These are phyloP conservation scores for Dacryopinax primogenitus DNA, from an alignment of 768 basidiomycete genomes.

Conservation along the genomic window DNA sequence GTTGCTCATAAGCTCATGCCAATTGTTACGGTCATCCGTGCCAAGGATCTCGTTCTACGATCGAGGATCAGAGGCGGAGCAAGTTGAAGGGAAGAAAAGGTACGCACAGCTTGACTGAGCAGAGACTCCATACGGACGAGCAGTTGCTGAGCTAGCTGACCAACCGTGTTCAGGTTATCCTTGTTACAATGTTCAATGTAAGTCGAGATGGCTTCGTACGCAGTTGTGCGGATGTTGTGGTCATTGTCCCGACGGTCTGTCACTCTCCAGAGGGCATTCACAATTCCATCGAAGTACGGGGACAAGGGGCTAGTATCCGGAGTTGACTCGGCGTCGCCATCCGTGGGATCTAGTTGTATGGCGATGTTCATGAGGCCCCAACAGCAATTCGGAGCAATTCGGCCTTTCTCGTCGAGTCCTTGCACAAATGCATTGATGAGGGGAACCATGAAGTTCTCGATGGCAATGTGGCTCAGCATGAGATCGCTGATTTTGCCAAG, in stretches of 20 bases:
- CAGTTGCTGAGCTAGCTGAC: conserved; percentile 67
- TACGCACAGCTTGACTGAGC: conserved; percentile 61
- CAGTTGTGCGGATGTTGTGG: conserved; percentile 83
- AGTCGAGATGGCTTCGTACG: conserved; percentile 88
- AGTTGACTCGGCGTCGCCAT: conserved; percentile 47
- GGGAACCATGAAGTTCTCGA: conserved; percentile 73
- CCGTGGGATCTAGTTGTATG: conserved; percentile 68
- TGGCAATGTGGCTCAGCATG: conserved; percentile 72
- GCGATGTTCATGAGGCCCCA: conserved; percentile 95
- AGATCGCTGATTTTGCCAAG: conserved; percentile 89
- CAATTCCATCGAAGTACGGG: conserved; percentile 77
- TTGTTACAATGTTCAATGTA: conserved; percentile 67
- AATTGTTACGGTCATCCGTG: conserved; percentile 91
- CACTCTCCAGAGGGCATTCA: conserved; percentile 67
- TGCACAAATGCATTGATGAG: conserved; percentile 71
- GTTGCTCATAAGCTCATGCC: conserved; percentile 96
- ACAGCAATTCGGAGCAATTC: conserved; percentile 87
- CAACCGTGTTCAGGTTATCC: conserved; percentile 69
- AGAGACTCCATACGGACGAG: conserved; percentile 86
- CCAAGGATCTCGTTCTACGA: conserved; percentile 82
- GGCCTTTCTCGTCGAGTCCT: conserved; percentile 65
- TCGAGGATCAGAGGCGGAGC: background rate
- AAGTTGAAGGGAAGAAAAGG: background rate
- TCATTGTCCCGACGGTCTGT: conserved; percentile 78
- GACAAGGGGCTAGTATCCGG: conserved; percentile 55